Base-by-base conservation (phyloP, 2,329 filamentous ascomycete species). In the Xylaria sp. region DNA sequence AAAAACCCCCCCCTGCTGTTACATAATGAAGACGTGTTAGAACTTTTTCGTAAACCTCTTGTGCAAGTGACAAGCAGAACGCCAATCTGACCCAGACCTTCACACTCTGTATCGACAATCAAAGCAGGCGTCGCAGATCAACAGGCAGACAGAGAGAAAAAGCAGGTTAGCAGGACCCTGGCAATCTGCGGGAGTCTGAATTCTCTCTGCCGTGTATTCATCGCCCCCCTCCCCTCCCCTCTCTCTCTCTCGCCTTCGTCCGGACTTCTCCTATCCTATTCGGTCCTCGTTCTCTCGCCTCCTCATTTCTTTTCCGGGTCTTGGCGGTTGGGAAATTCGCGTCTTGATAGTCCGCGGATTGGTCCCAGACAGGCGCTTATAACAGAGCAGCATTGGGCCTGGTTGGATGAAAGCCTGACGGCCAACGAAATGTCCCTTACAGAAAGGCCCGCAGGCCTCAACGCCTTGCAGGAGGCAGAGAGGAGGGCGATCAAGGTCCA, bases 401-500 rank as follows among this genome's bases (percentile, higher is more conserved):
- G 23, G 23, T 30, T 51, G 37, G 11, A 42, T 30, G 23, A 30
- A 30, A 11, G 9, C 48, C 49, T n/a, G 23, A 23, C 11, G 49
- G 49, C 49, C 11, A 16, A 16, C 9, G 11, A 10, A 51, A 4
- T n/a, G 49, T 51, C 49, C 48, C 48, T 50, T 10, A 50, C 23
- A 30, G 48, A 30, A 50, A 4, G 19, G 16, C 16, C 49, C 23
- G 49, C 49, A 34, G 48, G 48, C 23, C 23, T 34, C 23, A 51
- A 51, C 10, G 16, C 8, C 35, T 35, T 59, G 23, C 51, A 48
- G 51, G 42, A 54, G 6, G 8, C 34, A 30, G 23, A 30, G 23
- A 30, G 42, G 8, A 53, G 42, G 42, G 54, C 56, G 59, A 49
- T 50, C 48, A 18, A 30, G 48, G 48, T 50, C 56, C 13, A 55